Evolutionary conservation across 768 basidiomycete species (phyloP).

Genomic region (Cyclocybe cylindracea): DNA sequence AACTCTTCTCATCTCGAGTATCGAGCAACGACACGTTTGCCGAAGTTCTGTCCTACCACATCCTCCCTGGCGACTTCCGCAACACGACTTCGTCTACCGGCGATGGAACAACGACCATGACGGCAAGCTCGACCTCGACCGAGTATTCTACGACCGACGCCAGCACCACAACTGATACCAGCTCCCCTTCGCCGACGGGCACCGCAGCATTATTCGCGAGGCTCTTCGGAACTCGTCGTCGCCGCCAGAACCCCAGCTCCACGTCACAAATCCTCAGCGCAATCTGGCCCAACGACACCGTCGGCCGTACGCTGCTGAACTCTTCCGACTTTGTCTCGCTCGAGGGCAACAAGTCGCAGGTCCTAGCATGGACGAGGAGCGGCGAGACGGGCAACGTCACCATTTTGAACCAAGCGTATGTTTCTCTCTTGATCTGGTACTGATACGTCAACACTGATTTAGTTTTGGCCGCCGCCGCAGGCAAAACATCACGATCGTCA

Average conservation of each 20-base stretch:
- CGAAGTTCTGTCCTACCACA: conserved; percentile 56
- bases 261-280: conserved; percentile 31
- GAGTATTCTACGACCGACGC: conserved; percentile 3
- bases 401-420: conserved; percentile 52
- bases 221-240: conserved; percentile 5
- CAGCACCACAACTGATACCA: background rate
- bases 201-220: conserved; percentile 12
- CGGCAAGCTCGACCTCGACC: conserved; percentile 5
- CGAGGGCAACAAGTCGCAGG: conserved; percentile 60
- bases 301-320: conserved; percentile 66
- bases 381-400: conserved; percentile 28
- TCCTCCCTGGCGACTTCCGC: conserved; percentile 52
- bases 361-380: conserved; percentile 38
- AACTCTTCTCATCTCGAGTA: conserved; percentile 24
- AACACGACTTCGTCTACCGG: conserved; percentile 14
- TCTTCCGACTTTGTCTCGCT: conserved; percentile 48
- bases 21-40: conserved; percentile 33
- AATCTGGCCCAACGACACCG: conserved; percentile 55
- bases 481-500: conserved; percentile 30
- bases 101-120: conserved; percentile 13
- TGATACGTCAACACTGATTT: conserved; percentile 4
- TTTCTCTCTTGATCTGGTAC: background rate
- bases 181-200: conserved; percentile 3
- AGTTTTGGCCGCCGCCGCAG: conserved; percentile 7
- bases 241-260: background rate